Evolutionary conservation across 75 land plant species (phyloP), one percentile per base, ranked within the genome.

Genomic region (Sequoia sempervirens): DNA sequence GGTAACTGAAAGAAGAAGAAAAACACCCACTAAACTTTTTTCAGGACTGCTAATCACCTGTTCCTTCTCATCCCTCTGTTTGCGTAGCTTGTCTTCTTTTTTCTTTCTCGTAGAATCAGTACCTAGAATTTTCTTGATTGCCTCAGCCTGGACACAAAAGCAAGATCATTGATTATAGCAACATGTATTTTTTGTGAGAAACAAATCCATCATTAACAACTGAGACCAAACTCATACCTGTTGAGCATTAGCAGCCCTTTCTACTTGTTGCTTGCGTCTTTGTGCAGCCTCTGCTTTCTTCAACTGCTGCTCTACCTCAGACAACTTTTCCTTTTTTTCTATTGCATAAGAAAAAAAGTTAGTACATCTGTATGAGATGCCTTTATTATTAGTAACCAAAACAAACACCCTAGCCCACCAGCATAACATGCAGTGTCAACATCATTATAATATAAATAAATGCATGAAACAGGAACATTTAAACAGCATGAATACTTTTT

Each of bases 231-330:
- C 43, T 17, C 13, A 75, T 66, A 97, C 99, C 98, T 97, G 94
- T 85, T 91, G 91, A 52, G 96, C 98, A 79, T 88, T 90, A 41
- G 91, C 92, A 82, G 92, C 90, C 85, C 93, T 98, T 84, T 98
- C 99, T 18, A 92, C 92, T 90, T 96, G 99, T 87, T 91, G 88
- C 83, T 86, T 91, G 30, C 99, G 92, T 76, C 91, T 91, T 82
- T 92, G 91, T 83, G 94, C 94, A 61, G 99, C 99, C 84, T 94
- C 99, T 17, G 93, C 93, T 88, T 91, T 98, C 89, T 96, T 98
- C 61, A 93, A 84, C 80, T 93, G 99, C 66, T 90, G 91, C 85
- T 98, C 99, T 37, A 89, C 91, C 56, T 98, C 99, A 82, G 96
- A 84, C 14, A 98, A 92, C 86, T 91, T 88, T 53, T 90, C 95